These are phyloP conservation scores for Cytospora paraplurivora DNA, from an alignment of 2,329 filamentous ascomycete species.

Conservation along the genomic window DNA sequence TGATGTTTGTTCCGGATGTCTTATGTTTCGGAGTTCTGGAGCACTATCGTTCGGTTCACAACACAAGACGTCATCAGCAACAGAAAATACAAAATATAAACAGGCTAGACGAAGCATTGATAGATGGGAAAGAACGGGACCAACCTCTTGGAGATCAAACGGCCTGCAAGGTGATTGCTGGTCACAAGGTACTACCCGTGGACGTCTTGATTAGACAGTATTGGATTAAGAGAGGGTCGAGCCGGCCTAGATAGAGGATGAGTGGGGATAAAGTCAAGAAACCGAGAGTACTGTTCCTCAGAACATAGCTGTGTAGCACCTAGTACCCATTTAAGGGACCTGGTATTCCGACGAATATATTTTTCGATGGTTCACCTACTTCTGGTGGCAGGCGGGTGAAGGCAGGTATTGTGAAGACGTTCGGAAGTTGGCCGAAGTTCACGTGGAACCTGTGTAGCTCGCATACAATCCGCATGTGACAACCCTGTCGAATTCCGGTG, in stretches of 20 bases:
- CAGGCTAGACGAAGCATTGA: slow-evolving; percentile 3
- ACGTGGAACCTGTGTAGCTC: neutral
- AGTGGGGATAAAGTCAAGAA: neutral
- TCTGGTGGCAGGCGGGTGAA: too few relatives aligned
- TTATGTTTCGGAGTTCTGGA: slow-evolving; percentile 1
- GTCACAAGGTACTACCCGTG: neutral
- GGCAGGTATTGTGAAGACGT: neutral
- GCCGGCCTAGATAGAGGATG: neutral
- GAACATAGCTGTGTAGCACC: neutral
- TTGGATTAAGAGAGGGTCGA: neutral
- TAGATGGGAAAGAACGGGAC: slow-evolving; percentile 3
- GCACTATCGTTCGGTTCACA: slow-evolving; percentile 4
- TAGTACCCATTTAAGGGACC: too few relatives aligned
- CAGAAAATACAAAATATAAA: neutral
- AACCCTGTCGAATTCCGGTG: slow-evolving; percentile 10
- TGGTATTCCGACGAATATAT: neutral
- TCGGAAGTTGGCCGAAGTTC: slow-evolving; percentile 28
- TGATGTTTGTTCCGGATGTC: neutral
- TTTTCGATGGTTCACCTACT: neutral
- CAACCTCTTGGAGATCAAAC: neutral
- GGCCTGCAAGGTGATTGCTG: neutral
- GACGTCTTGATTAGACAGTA: neutral
- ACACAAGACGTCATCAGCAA: slow-evolving; percentile 7
- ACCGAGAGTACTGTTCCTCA: neutral
- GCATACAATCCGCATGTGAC: slow-evolving; percentile 28